Conservation (phyloP, 345 rosid species). For the Laguncularia racemosa region DNA sequence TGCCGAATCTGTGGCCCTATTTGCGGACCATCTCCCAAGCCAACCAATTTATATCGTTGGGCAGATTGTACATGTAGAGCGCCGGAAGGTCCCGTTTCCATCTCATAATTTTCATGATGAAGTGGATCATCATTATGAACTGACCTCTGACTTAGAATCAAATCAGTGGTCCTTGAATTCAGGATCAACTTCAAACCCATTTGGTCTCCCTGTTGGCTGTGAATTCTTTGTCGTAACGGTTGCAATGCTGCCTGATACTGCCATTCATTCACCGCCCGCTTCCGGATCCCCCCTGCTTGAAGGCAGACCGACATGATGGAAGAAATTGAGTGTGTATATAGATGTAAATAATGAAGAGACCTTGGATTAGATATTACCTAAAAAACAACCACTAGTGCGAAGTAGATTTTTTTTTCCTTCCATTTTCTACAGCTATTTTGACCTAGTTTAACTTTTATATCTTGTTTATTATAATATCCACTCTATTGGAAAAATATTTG, state of each 20-base stretch:
- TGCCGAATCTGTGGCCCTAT: slow-evolving; percentile 88
- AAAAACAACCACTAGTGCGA: too few species aligned
- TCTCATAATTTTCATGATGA: slow-evolving; percentile 28
- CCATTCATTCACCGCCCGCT: slow-evolving; percentile 54
- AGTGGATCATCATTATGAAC: slow-evolving; percentile 30
- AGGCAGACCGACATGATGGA: slow-evolving; percentile 63
- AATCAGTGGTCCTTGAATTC: slow-evolving; percentile 51
- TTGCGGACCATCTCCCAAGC: slow-evolving; percentile 75
- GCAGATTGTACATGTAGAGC: slow-evolving; percentile 85
- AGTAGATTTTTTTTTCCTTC: too few species aligned
- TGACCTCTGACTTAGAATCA: slow-evolving; percentile 39
- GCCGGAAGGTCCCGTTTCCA: slow-evolving; percentile 49
- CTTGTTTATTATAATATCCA: too few species aligned
- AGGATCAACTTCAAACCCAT: slow-evolving; percentile 53
- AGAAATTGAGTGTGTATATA: slow-evolving; percentile 45
- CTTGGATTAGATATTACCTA: too few species aligned
- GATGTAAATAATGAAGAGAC: background rate
- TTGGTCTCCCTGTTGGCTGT: slow-evolving; percentile 72
- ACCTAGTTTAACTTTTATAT: too few species aligned
- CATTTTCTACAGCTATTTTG: too few species aligned
- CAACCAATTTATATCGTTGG: slow-evolving; percentile 83
- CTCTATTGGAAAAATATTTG: too few species aligned
- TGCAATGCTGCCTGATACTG: slow-evolving; percentile 92
- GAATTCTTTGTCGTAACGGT: slow-evolving; percentile 90
- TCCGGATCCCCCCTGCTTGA: slow-evolving; percentile 77